Evolutionary conservation across 768 basidiomycete genomes (phyloP), one percentile per base, ranked within the genome.

Genomic region (Pisolithus tinctorius): DNA sequence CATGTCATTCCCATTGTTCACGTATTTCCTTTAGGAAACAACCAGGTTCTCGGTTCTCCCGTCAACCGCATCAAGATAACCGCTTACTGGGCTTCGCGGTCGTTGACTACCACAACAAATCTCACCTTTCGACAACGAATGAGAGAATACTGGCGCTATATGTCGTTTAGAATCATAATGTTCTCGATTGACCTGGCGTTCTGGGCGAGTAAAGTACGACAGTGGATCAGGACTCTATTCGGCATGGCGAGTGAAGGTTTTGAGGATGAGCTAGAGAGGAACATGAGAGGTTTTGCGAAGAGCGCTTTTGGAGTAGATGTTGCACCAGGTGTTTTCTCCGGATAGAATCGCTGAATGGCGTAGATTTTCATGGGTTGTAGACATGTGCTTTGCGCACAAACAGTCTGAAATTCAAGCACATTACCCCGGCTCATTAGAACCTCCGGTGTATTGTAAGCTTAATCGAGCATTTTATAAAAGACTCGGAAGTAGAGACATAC

Each of bases 11-110:
- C 4, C 9, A 8, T 25, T 17, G 26, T 48, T 39, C 30, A 11
- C 36, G 44, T 30, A 51, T 20, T 7, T 11, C 26, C 30, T 55
- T 9, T 13, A 84, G 77, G 85, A 16, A 91, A 91, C 66, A 92
- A 92, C 59, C 88, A 93, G 65, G 71, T 78, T 2, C 80, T 94
- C 36, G 87, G 88, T 13, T 88, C 88, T 3, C 92, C 92, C 0
- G 87, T 92, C 0, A 93, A 94, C 62, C 81, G 92, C 17, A 84
- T 96, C 69, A 93, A 91, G 66, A 87, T 94, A 49, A 90, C 87
- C 0, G 92, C 88, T 0, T 80, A 79, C 63, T 90, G 83, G 80
- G 93, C 90, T 26, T 84, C 88, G 4, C 74, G 76, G 23, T 84
- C 86, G 4, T 74, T 87, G 5, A 68, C 74, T 9, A 68, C 70